Base-by-base conservation (phyloP, 768 basidiomycete genomes). In the Suillus spraguei region DNA sequence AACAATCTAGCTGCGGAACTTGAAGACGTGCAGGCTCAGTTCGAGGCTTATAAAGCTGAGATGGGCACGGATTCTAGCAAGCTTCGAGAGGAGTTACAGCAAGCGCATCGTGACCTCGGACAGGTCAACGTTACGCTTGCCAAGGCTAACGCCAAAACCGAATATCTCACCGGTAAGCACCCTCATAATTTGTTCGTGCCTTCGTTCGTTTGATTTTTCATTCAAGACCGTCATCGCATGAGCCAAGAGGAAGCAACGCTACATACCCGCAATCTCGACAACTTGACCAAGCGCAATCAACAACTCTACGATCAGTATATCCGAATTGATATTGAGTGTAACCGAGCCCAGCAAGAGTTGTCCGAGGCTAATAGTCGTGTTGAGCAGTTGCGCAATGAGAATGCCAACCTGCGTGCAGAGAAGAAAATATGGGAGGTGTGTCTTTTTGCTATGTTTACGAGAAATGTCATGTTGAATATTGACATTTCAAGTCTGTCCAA, bases 381-480 rank as follows among this genome's bases (percentile, higher is more conserved):
- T 17, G 94, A 96, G 65, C 88, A 91, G 63, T 78, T 95, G 44
- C 87, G 93, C 11, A 93, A 91, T 67, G 96, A 98, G 69, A 85
- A 82, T 66, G 91, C 92, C 3, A 96, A 93, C 72, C 83, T 97
- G 20, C 87, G 91, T 49, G 95, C 95, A 0, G 97, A 99, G 83
- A 96, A 94, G 80, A 90, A 87, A 70, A 92, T 96, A 41, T 94
- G 91, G 90, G 92, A 94, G 88, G 94, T 92, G 60, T 38, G 83
- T 71, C 39, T n/a, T 42, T 35, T 39, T 5, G 32, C 24, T 33
- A 14, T 24, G 44, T 32, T 64, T 28, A 6, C 6, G 24, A n/a
- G 4, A 16, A 24, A 9, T 9, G 9, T n/a, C 33, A 60, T 8
- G 46, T n/a, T 70, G 53, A 70, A 13, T 24, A 49, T 7, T 59